Evolutionary conservation across 208 protist species (phyloP).

Genomic region (Endotrypanum monterogeii): DNA sequence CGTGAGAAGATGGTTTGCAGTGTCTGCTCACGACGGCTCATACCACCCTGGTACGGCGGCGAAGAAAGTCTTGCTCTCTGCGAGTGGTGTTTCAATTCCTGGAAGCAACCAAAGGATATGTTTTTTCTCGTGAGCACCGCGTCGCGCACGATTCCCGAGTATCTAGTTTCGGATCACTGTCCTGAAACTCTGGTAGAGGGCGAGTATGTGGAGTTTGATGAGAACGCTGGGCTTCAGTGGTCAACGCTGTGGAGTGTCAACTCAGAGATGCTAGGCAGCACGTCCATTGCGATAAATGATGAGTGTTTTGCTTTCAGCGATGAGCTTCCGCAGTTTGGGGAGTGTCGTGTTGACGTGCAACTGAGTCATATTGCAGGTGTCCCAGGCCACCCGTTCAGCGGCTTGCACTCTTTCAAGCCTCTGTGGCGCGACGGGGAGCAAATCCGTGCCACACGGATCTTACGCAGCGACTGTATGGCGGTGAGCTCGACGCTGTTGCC

Average conservation of each 20-base stretch:
- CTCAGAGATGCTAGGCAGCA: slow-evolving; percentile 44
- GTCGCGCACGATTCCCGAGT: slow-evolving; percentile 42
- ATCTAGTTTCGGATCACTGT: slow-evolving; percentile 60
- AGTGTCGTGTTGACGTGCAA: slow-evolving; percentile 60
- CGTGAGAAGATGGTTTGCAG: slow-evolving; percentile 25
- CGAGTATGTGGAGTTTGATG: slow-evolving; percentile 77
- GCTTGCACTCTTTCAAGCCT: slow-evolving; percentile 68
- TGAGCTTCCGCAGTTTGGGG: slow-evolving; percentile 43
- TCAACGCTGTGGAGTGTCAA: slow-evolving; percentile 71
- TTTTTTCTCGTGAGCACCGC: slow-evolving; percentile 50
- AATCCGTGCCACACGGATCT: slow-evolving; percentile 27
- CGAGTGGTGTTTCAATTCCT: slow-evolving; percentile 76
- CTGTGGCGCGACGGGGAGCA: slow-evolving; percentile 66
- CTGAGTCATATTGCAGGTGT: slow-evolving; percentile 74
- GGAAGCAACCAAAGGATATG: slow-evolving; percentile 74
- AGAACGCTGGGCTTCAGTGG: slow-evolving; percentile 73
- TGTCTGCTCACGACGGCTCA: slow-evolving; percentile 30
- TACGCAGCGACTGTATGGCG: slow-evolving; percentile 56
- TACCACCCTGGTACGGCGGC: slow-evolving; percentile 65
- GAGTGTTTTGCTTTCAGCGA: slow-evolving; percentile 69
- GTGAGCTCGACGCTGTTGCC: slow-evolving; percentile 74
- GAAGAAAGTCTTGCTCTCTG: slow-evolving; percentile 71
- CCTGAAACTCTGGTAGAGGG: slow-evolving; percentile 54
- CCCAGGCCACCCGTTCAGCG: slow-evolving; percentile 74
- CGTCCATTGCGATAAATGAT: slow-evolving; percentile 52